Conservation (phyloP, 768 basidiomycete genomes). For the Tricholoma flavovirens region DNA sequence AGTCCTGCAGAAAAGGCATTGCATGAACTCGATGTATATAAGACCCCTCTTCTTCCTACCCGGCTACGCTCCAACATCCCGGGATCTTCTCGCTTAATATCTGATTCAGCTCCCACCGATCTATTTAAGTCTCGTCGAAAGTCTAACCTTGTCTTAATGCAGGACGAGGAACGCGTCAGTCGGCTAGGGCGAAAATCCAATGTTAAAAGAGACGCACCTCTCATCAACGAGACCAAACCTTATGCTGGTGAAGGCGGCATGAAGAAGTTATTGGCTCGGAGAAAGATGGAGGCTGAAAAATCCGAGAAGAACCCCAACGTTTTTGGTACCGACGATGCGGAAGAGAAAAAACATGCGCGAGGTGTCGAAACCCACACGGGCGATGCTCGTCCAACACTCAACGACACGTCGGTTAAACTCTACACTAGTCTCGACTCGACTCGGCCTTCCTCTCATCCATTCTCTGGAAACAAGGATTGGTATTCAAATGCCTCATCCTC, state of each 20-base stretch:
- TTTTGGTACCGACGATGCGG: not conserved
- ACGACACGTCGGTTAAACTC: not conserved
- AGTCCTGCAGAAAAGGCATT: conserved; percentile 62
- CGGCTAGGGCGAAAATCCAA: conserved; percentile 37
- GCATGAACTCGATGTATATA: conserved; percentile 71
- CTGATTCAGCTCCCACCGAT: conserved; percentile 36
- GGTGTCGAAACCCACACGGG: not conserved
- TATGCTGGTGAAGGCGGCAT: conserved; percentile 76
- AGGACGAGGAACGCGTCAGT: conserved; percentile 47
- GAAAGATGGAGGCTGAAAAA: conserved; percentile 52
- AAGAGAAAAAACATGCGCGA: not conserved
- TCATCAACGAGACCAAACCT: conserved; percentile 58
- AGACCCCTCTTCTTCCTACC: conserved; percentile 70
- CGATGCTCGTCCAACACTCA: not conserved
- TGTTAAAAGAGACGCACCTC: conserved; percentile 34
- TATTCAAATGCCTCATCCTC: conserved; percentile 26
- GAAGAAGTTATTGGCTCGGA: conserved; percentile 66
- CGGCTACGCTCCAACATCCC: conserved; percentile 38
- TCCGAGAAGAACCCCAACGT: conserved; percentile 27
- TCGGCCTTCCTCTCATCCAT: conserved; percentile 14
- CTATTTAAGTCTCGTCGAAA: conserved; percentile 54
- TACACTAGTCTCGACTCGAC: conserved; percentile 10
- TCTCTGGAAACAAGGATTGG: conserved; percentile 26
- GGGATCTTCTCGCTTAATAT: conserved; percentile 10
- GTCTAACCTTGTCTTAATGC: conserved; percentile 49